Evolutionary conservation across 129 eudicot genomes (phyloP).

Genomic region (Dittrichia graveolens): DNA sequence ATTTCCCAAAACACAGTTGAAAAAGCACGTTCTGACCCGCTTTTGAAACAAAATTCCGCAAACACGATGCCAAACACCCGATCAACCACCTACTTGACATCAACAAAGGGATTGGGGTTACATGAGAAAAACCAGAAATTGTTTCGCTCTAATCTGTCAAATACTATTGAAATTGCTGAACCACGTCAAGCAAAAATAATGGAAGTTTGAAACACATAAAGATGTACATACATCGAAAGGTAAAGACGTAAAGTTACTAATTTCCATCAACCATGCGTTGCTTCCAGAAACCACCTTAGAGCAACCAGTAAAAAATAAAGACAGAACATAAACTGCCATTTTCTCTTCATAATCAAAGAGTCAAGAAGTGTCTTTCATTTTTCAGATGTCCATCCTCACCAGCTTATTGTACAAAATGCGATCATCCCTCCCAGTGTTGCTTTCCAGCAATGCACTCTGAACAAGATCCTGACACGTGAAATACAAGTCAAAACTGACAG

Average conservation of each 20-base stretch:
- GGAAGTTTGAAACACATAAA: background rate
- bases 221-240: background rate
- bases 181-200: background rate
- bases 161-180: too few species aligned
- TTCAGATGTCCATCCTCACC: constrained; percentile 51
- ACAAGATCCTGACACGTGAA: constrained; percentile 71
- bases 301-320: background rate
- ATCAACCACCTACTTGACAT: too few species aligned
- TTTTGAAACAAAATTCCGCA: too few species aligned
- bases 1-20: too few species aligned
- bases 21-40: too few species aligned
- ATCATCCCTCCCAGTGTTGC: constrained; percentile 89
- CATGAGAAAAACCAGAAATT: too few species aligned
- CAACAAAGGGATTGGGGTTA: too few species aligned
- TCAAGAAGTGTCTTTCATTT: constrained; percentile 5
- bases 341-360: background rate
- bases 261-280: constrained; percentile 4
- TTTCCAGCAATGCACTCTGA: constrained; percentile 89
- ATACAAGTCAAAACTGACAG: background rate
- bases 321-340: constrained; percentile 20
- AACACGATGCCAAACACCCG: too few species aligned
- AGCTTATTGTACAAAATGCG: constrained; percentile 83
- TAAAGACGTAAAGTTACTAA: background rate
- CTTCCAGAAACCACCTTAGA: background rate
- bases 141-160: too few species aligned